phyloP scores from a whole-genome alignment of 305 asterid genomes.

The Fraxinus albicans region DNA sequence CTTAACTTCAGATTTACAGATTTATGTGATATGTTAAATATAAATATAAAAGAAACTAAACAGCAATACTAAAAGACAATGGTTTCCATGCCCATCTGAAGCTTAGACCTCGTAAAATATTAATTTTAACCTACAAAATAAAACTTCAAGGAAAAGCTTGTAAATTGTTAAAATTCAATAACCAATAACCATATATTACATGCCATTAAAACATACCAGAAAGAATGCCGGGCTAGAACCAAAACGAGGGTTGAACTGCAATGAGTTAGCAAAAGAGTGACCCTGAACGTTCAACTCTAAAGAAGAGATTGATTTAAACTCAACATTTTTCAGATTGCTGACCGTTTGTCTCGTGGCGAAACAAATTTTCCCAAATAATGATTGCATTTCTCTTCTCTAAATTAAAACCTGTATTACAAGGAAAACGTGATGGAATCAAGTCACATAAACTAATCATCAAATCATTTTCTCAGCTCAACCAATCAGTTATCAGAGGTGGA shows the following conservation, averaged over 20 bases:
- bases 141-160: neutral
- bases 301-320: conserved; percentile 9
- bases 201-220: conserved; percentile 25
- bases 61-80: neutral
- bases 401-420: neutral
- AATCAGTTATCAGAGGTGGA: neutral
- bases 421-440: neutral
- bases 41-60: neutral
- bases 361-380: conserved; percentile 1
- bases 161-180: neutral
- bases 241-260: conserved; percentile 23
- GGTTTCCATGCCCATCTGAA: conserved; percentile 7
- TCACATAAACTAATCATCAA: neutral
- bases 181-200: conserved; percentile 5
- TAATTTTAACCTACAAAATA: neutral
- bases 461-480: neutral
- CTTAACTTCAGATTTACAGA: neutral
- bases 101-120: conserved; percentile 8
- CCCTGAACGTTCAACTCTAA: conserved; percentile 26
- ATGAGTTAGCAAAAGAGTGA: conserved; percentile 21
- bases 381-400: neutral
- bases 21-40: neutral
- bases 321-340: conserved; percentile 31
- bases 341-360: neutral
- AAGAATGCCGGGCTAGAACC: conserved; percentile 22